These are phyloP conservation scores for Prunus armeniaca DNA, from an alignment of 306 rosid genomes.

Conservation along the genomic window DNA sequence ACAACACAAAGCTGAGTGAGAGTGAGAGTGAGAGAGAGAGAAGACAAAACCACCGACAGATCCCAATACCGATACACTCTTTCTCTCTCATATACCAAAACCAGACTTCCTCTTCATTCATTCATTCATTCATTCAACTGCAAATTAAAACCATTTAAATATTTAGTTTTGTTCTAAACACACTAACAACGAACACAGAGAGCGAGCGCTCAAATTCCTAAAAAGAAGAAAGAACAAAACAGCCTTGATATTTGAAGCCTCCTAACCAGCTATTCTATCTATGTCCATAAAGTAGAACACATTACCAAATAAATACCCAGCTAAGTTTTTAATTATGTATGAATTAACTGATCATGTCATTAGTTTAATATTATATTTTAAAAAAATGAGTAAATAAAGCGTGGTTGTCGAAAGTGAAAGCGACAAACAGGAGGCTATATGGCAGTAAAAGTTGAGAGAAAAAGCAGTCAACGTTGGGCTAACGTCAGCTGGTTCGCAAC, in stretches of 20 bases:
- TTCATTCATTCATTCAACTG: not conserved
- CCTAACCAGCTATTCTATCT: not conserved
- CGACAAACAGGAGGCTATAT: slow-evolving; percentile 39
- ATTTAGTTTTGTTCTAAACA: not conserved
- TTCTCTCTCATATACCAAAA: too few species aligned
- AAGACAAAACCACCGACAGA: slow-evolving; percentile 50
- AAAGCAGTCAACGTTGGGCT: slow-evolving; percentile 55
- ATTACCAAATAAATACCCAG: not conserved
- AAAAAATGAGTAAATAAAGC: not conserved
- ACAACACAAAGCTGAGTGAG: slow-evolving; percentile 32
- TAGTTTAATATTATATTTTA: not conserved
- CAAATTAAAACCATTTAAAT: not conserved
- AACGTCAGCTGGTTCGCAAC: slow-evolving; percentile 61
- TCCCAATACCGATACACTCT: slow-evolving; percentile 46
- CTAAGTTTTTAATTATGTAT: not conserved
- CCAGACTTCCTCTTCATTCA: too few species aligned
- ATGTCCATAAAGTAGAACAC: not conserved
- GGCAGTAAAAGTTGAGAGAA: slow-evolving; percentile 4
- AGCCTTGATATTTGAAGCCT: slow-evolving; percentile 44
- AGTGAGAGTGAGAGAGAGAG: too few species aligned
- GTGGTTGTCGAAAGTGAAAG: slow-evolving; percentile 35
- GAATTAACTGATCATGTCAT: not conserved
- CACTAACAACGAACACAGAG: not conserved
- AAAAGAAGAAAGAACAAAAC: slow-evolving; percentile 22
- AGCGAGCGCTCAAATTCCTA: slow-evolving; percentile 14